phyloP scores from a whole-genome alignment of 768 basidiomycete genomes.

The Thelephora aurantiotincta region DNA sequence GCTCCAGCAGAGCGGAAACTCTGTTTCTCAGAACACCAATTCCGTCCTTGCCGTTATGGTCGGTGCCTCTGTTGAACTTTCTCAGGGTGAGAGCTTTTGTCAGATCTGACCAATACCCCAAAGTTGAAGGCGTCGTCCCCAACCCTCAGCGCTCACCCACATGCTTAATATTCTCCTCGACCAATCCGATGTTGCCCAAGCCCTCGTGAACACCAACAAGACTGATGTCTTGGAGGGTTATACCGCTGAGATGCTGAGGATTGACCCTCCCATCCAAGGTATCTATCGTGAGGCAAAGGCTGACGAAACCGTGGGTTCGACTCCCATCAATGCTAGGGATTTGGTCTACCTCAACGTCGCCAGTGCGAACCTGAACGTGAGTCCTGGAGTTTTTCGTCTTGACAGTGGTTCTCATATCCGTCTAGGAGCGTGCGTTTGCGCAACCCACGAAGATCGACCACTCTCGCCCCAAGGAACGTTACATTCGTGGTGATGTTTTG shows the following conservation, averaged over 20 bases:
- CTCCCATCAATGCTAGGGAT: constrained; percentile 30
- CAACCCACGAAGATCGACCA: constrained; percentile 30
- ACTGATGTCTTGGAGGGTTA: constrained; percentile 40
- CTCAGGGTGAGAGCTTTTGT: constrained; percentile 33
- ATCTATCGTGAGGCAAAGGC: constrained; percentile 40
- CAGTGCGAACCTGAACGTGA: constrained; percentile 41
- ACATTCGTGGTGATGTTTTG: constrained; percentile 33
- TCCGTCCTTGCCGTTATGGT: constrained; percentile 61
- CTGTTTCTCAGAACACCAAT: constrained; percentile 51
- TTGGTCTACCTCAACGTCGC: constrained; percentile 51
- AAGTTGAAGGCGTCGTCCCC: constrained; percentile 8
- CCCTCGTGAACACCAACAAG: constrained; percentile 22
- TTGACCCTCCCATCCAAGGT: constrained; percentile 62
- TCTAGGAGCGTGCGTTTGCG: constrained; percentile 35
- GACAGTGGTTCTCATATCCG: constrained; percentile 1
- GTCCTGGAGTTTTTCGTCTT: constrained; percentile 13
- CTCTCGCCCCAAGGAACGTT: constrained; percentile 29
- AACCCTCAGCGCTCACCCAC: constrained; percentile 5
- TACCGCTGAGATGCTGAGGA: constrained; percentile 55
- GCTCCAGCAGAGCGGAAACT: constrained; percentile 39
- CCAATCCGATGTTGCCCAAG: constrained; percentile 12
- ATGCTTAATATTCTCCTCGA: not conserved
- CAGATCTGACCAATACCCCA: too few relatives aligned
- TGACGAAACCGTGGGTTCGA: constrained; percentile 28
- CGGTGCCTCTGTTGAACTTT: constrained; percentile 50